Conservation (phyloP, 2,329 filamentous ascomycete genomes). For the Rugonectria rugulosa region DNA sequence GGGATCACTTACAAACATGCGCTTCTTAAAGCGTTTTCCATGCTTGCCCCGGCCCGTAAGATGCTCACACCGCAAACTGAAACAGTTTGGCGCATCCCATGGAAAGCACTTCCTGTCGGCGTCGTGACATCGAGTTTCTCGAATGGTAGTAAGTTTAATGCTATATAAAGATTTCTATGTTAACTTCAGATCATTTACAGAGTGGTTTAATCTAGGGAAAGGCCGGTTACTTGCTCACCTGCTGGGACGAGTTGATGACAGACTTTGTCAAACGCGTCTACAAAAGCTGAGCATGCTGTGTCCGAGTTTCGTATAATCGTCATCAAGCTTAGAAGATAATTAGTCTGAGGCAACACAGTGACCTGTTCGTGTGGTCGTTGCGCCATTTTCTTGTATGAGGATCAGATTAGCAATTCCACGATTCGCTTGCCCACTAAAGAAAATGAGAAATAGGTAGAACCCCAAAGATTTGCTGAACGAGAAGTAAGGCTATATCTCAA, state of each 20-base stretch:
- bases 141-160: conserved; percentile 19
- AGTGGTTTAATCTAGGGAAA: neutral
- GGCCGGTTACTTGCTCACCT: too few relatives aligned
- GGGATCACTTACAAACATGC: conserved; percentile 34
- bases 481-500: too few relatives aligned
- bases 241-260: conserved; percentile 19
- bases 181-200: neutral
- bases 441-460: too few relatives aligned
- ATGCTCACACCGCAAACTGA: conserved; percentile 44
- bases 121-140: conserved; percentile 16
- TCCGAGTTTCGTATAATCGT: conserved; percentile 20
- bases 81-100: conserved; percentile 10
- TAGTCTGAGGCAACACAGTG: conserved; percentile 22
- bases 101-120: conserved; percentile 22
- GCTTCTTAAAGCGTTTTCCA: conserved; percentile 41
- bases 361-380: conserved; percentile 9
- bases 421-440: too few relatives aligned
- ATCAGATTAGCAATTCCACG: neutral
- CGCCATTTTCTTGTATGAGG: neutral
- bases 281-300: conserved; percentile 21
- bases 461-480: too few relatives aligned
- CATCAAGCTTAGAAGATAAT: conserved; percentile 25
- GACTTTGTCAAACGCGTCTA: conserved; percentile 20
- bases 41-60: conserved; percentile 42
- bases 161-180: neutral